These are phyloP conservation scores for Diplodia mutila DNA, from an alignment of 2,329 filamentous ascomycete species.

Conservation along the genomic window DNA sequence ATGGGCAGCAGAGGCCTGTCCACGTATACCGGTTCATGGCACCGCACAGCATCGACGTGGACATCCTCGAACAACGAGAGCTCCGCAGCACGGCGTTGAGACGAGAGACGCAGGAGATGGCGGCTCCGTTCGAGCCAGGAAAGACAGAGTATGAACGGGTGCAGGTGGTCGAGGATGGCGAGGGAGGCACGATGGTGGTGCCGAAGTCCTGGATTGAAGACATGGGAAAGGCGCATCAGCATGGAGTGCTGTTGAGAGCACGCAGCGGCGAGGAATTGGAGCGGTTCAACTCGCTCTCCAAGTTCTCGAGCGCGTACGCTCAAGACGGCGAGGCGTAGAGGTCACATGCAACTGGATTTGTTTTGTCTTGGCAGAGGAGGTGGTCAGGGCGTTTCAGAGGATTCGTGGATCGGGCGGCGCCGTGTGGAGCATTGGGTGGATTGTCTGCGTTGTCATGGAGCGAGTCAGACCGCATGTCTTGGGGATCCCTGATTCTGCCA, in stretches of 20 bases:
- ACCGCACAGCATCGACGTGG: conserved; percentile 65
- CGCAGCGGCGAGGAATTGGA: conserved; percentile 24
- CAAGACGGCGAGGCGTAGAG: not conserved
- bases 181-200: conserved; percentile 33
- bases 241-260: not conserved
- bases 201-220: conserved; percentile 33
- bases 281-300: conserved; percentile 36
- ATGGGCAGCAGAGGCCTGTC: conserved; percentile 61
- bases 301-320: conserved; percentile 36
- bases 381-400: not conserved
- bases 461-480: conserved; percentile 22
- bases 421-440: conserved; percentile 9
- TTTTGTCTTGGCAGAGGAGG: not conserved
- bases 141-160: conserved; percentile 25
- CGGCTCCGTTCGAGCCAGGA: conserved; percentile 13
- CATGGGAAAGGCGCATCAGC: not conserved
- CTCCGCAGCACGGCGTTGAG: conserved; percentile 28
- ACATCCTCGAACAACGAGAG: conserved; percentile 52
- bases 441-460: conserved; percentile 7
- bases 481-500: conserved; percentile 16
- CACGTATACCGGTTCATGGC: conserved; percentile 76
- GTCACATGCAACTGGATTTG: not conserved
- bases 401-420: not conserved
- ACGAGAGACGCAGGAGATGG: not conserved
- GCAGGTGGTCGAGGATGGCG: conserved; percentile 30